A percentile compares a stretch with the other conserved stretches of the same genome.
Evolutionary conservation across 2,329 filamentous ascomycete genomes (phyloP).

Genomic region (Juglanconis juglandina): DNA sequence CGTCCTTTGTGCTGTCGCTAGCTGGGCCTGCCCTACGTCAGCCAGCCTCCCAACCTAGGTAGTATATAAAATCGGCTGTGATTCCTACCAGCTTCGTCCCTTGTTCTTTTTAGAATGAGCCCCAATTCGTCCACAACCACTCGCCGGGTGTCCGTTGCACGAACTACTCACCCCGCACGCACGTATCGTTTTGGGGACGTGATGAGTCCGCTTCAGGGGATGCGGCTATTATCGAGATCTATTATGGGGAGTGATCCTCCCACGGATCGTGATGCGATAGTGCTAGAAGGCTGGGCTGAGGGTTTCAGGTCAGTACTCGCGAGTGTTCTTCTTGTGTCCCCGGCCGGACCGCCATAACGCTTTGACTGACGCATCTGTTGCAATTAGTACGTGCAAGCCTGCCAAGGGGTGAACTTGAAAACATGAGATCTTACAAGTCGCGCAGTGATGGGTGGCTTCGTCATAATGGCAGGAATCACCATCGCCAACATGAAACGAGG

Average conservation of each 20-base stretch:
- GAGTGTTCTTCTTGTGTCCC: too few relatives aligned
- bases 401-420: too few relatives aligned
- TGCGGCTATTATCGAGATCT: neutral
- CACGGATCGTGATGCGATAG: neutral
- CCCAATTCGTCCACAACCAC: neutral
- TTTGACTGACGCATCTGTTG: neutral
- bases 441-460: slow-evolving; percentile 41
- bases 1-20: neutral
- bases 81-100: neutral
- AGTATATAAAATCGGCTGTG: neutral
- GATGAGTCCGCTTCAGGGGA: slow-evolving; percentile 11
- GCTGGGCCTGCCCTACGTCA: neutral
- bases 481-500: slow-evolving; percentile 46
- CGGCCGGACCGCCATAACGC: neutral
- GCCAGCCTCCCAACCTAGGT: neutral
- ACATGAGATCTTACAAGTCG: neutral
- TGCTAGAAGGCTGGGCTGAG: slow-evolving; percentile 17
- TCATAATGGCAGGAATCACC: slow-evolving; percentile 47
- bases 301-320: slow-evolving; percentile 12
- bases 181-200: neutral
- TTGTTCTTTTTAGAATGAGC: neutral
- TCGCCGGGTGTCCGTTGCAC: neutral
- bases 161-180: neutral
- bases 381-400: slow-evolving; percentile 4
- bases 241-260: slow-evolving; percentile 1